Evolutionary conservation across 768 basidiomycete genomes (phyloP).

Genomic region (Collybiopsis luxurians): DNA sequence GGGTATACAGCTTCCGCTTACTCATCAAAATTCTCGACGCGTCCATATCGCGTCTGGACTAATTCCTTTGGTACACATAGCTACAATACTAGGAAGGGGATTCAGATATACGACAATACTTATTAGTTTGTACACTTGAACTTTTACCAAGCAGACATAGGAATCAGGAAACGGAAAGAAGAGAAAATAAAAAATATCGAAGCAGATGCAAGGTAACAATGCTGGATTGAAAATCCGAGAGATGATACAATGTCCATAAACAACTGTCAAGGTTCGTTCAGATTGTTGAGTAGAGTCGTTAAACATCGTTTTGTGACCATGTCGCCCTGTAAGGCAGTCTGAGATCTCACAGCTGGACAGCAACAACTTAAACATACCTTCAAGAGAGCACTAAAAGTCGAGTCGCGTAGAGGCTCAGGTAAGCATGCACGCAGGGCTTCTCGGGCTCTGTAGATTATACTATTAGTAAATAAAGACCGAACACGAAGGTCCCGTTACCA

Average conservation of each 20-base stretch:
- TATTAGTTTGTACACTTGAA: conserved; percentile 9
- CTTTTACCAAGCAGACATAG: conserved; percentile 3
- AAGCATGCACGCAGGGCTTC: conserved; percentile 95
- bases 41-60: not conserved
- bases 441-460: conserved; percentile 62
- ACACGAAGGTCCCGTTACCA: conserved; percentile 22
- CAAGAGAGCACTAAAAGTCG: conserved; percentile 86
- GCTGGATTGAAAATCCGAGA: conserved; percentile 4
- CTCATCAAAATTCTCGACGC: not conserved
- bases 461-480: conserved; percentile 1
- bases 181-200: not conserved
- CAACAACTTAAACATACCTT: conserved; percentile 54
- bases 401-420: conserved; percentile 91
- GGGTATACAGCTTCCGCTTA: too few species aligned
- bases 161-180: not conserved
- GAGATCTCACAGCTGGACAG: too few species aligned
- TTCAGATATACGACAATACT: not conserved
- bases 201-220: not conserved
- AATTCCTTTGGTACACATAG: not conserved
- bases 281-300: conserved; percentile 84
- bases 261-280: conserved; percentile 61
- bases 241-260: conserved; percentile 11
- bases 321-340: conserved; percentile 64
- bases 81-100: not conserved
- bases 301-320: conserved; percentile 97